Evolutionary conservation across 768 basidiomycete species (phyloP), one percentile per base, ranked within the genome.

Genomic region (Amanita molliuscula): DNA sequence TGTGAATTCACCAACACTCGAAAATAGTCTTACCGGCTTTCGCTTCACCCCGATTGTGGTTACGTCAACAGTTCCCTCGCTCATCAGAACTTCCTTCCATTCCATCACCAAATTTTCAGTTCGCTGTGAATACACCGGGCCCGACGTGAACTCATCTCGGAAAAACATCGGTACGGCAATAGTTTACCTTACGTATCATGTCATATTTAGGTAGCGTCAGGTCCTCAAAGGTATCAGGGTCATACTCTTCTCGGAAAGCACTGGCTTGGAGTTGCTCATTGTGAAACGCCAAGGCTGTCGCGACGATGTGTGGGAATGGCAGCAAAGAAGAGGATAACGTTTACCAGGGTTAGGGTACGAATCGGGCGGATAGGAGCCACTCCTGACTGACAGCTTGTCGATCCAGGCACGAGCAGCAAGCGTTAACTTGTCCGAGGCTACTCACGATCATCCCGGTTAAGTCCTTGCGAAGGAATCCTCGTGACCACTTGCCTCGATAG

Each of bases 161-260:
- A 26, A 44, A 44, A 26, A 44, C n/a, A 28, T 15, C 21, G 13
- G 16, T 3, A 18, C 8, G 35, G 6, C 21, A 41, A 43, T 10
- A 18, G 49, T 33, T 46, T 52, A 88, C 90, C 73, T 86, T 81
- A 59, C 90, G 85, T 49, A 97, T 91, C 61, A 76, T 73, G 51
- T 82, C 78, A 42, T 79, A 67, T 57, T 86, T 82, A 3, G 94
- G 94, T 52, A 75, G 62, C 0, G 94, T 92, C 56, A 83, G 66
- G 65, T 99, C 95, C 54, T 88, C 82, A 53, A 90, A 89, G 0
- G 78, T 67, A 50, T 81, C 78, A 1, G 76, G 70, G 61, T 95
- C 82, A 55, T 84, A 96, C 52, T 92, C 81, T 60, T 96, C 89
- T 46, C 88, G 81, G 67, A 98, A 94, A 0, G 96, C 96, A 48